These are phyloP conservation scores for Thinopyrum obtusiflorum DNA, from an alignment of 202 grass and related monocot genomes.

Conservation along the genomic window DNA sequence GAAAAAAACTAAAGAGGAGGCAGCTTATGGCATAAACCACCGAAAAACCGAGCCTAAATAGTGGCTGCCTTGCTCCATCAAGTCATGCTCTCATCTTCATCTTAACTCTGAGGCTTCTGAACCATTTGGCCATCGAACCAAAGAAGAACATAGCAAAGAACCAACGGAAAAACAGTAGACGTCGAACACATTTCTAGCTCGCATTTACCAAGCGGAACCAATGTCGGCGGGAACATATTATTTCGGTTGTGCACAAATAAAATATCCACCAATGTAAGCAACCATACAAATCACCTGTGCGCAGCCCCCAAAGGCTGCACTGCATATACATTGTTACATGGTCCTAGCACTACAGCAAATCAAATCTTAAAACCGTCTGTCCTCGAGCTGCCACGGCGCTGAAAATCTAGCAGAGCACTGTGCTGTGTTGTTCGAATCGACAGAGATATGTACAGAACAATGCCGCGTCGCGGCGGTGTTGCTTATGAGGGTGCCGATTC, in stretches of 20 bases:
- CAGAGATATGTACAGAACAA: slow-evolving; percentile 29
- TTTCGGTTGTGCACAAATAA: background rate
- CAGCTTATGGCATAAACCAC: too few relatives aligned
- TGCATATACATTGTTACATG: slow-evolving; percentile 6
- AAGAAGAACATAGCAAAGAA: too few relatives aligned
- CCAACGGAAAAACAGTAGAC: too few relatives aligned
- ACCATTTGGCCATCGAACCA: too few relatives aligned
- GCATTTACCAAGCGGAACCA: background rate
- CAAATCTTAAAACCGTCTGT: background rate
- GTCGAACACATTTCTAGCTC: too few relatives aligned
- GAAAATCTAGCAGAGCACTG: background rate
- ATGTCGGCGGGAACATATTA: background rate
- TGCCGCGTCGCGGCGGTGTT: background rate
- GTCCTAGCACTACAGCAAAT: background rate
- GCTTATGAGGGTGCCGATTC: slow-evolving; percentile 67
- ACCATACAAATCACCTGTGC: background rate
- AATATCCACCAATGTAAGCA: background rate
- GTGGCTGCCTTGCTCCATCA: too few relatives aligned
- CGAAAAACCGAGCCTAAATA: too few relatives aligned
- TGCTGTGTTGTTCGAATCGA: background rate
- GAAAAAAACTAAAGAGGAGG: too few relatives aligned
- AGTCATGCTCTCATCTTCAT: too few relatives aligned
- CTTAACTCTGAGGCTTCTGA: too few relatives aligned
- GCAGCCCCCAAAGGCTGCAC: background rate
- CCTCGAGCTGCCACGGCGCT: background rate